phyloP scores from a whole-genome alignment of 345 rosid genomes.

The Aethionema arabicum region DNA sequence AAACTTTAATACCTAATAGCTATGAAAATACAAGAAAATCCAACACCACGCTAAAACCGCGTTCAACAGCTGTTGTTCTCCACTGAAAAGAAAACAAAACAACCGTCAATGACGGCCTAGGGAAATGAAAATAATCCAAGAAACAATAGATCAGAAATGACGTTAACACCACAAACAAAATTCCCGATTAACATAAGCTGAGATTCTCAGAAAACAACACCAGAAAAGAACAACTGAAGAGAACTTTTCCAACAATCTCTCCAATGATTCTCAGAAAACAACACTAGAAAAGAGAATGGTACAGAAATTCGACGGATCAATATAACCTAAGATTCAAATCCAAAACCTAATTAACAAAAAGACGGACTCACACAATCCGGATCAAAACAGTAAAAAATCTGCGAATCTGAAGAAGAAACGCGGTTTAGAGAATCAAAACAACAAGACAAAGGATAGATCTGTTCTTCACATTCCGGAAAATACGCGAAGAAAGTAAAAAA shows the following conservation, averaged over 20 bases:
- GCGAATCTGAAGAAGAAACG: slow-evolving; percentile 24
- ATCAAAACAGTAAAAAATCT: slow-evolving; percentile 12
- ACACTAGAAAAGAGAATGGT: background rate
- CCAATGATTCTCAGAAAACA: background rate
- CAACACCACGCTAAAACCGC: background rate
- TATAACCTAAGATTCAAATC: background rate
- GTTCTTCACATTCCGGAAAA: background rate
- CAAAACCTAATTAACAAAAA: background rate
- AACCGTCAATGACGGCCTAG: background rate
- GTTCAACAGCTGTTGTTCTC: slow-evolving; percentile 15
- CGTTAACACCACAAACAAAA: background rate
- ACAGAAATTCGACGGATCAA: slow-evolving; percentile 8
- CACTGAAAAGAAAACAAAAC: slow-evolving; percentile 22
- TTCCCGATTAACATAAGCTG: background rate
- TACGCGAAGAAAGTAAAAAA: slow-evolving; percentile 17
- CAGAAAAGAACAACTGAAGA: background rate
- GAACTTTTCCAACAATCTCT: background rate
- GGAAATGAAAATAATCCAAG: background rate
- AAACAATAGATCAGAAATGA: background rate
- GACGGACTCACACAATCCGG: slow-evolving; percentile 1
- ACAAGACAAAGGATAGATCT: slow-evolving; percentile 20
- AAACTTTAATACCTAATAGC: slow-evolving; percentile 7
- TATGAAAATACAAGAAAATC: slow-evolving; percentile 8
- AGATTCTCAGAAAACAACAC: background rate
- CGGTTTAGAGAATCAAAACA: background rate